Conservation (phyloP, 2,329 filamentous ascomycete genomes). For the Ceratocystiopsis minuta region DNA sequence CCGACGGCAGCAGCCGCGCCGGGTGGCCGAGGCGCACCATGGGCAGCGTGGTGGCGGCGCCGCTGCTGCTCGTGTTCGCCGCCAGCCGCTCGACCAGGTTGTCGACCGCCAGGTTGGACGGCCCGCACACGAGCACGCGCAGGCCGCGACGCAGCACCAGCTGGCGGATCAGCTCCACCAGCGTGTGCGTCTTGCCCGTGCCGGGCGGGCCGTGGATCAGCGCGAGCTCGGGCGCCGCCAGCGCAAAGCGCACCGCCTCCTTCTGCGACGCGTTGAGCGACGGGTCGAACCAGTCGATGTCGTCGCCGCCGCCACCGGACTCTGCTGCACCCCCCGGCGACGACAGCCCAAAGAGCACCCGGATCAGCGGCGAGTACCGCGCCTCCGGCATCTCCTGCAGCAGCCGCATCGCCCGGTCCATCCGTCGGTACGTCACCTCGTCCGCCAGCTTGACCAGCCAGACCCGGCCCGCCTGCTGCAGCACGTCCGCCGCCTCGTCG, state of each 20-base stretch:
- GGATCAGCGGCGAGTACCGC: conserved; percentile 40
- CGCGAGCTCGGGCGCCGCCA: conserved; percentile 65
- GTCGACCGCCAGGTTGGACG: conserved; percentile 93
- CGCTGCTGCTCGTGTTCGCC: conserved; percentile 39
- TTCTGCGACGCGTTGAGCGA: conserved; percentile 49
- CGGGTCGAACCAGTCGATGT: conserved; percentile 41
- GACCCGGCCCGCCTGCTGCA: conserved; percentile 21
- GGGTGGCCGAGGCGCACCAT: conserved; percentile 87
- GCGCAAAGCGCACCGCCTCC: conserved; percentile 59
- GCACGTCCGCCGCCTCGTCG: conserved; percentile 24
- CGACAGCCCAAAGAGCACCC: conserved; percentile 43
- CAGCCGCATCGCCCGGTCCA: conserved; percentile 44
- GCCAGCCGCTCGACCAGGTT: conserved; percentile 91
- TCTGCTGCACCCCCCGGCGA: conserved; percentile 31
- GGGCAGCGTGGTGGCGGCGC: conserved; percentile 29
- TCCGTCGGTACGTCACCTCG: conserved; percentile 47
- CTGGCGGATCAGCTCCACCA: conserved; percentile 92
- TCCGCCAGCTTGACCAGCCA: conserved; percentile 52
- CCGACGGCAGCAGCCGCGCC: conserved; percentile 71
- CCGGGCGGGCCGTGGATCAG: conserved; percentile 91
- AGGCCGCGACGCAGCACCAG: conserved; percentile 48
- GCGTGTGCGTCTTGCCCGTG: conserved; percentile 91
- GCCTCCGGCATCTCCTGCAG: conserved; percentile 38
- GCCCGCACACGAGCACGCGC: conserved; percentile 80
- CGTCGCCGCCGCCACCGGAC: conserved; percentile 20